Base-by-base conservation (phyloP, 1,284 basidiomycete genomes). In the Boletus holoroseus region DNA sequence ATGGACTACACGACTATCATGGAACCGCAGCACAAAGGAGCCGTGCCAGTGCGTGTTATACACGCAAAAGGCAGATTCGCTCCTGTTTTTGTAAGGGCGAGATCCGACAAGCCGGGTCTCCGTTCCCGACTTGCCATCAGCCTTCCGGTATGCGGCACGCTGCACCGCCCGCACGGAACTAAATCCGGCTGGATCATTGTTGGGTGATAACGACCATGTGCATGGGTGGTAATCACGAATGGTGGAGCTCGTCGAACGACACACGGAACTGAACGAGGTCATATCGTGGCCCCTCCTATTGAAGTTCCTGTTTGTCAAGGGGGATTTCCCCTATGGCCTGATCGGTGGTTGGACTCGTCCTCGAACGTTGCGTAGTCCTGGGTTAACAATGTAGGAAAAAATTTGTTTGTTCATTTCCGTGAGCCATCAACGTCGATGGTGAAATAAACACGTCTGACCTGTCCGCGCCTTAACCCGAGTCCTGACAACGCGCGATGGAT, bases 371-470 rank as follows among this genome's bases (percentile, higher is more conserved):
- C 46, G 40, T 52, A 56, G 52, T 44, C 61, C 60, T 47, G 45
- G 54, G 51, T 42, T 30, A 41, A 60, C 50, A 42, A 53, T 44
- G 44, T 28, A 38, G 27, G 42, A 60, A 62, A 66, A 66, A 62
- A 52, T 27, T 62, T 61, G 50, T 61, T 64, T 49, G n/a, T 61
- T 62, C 63, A 62, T 62, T 66, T 62, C 61, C 61, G 63, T 41
- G 48, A 40, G 43, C 54, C 49, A 62, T 62, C 57, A 49, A 46
- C 38, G 47, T 64, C 51, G 22, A 32, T 44, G 39, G 42, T 53
- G 58, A 62, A 66, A 64, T 58, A 64, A 60, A 49, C 27, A 57
- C 22, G 39, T 51, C 59, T 46, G 50, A 58, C 44, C 55, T 49
- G 37, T 55, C 41, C 20, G 55, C 34, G 44, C 53, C 39, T 59